A percentile compares a stretch with the other conserved stretches of the same genome.
These are phyloP conservation scores for Alternaria gansuensis DNA, from an alignment of 2,329 filamentous ascomycete species.

Conservation along the genomic window DNA sequence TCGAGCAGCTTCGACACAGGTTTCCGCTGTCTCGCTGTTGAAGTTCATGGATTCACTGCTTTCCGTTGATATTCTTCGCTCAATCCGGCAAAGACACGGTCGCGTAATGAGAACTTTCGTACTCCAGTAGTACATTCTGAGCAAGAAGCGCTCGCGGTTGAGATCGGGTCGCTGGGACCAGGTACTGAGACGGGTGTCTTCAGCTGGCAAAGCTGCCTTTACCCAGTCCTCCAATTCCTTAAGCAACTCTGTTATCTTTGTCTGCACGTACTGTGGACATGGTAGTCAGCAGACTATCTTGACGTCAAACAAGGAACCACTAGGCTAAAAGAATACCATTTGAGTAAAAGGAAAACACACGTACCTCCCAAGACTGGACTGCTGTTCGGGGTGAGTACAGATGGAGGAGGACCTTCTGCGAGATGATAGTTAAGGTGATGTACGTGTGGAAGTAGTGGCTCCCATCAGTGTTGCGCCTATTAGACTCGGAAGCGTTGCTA, in stretches of 20 bases:
- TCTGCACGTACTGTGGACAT: slow-evolving; percentile 38
- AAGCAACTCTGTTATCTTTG: slow-evolving; percentile 41
- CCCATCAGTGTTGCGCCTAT: not conserved
- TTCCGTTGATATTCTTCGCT: slow-evolving; percentile 43
- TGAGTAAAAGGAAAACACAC: not conserved
- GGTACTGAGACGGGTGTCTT: slow-evolving; percentile 25
- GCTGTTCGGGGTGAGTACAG: slow-evolving; percentile 51
- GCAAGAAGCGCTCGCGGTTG: slow-evolving; percentile 29
- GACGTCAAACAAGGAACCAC: not conserved
- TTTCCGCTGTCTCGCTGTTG: slow-evolving; percentile 43
- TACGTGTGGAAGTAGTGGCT: slow-evolving; percentile 23
- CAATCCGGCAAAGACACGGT: slow-evolving; percentile 52
- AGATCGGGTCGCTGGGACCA: slow-evolving; percentile 13
- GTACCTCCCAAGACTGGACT: slow-evolving; percentile 48
- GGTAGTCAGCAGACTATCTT: slow-evolving; percentile 12
- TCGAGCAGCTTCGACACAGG: slow-evolving; percentile 49
- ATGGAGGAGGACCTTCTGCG: slow-evolving; percentile 42
- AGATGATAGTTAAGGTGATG: slow-evolving; percentile 44
- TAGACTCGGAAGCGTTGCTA: slow-evolving; percentile 5
- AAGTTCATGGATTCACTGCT: slow-evolving; percentile 43
- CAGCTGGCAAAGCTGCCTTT: slow-evolving; percentile 22
- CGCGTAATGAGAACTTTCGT: slow-evolving; percentile 51
- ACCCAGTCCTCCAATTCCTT: slow-evolving; percentile 48
- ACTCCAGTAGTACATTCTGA: slow-evolving; percentile 47
- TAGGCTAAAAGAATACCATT: too few relatives aligned